A percentile compares a stretch with the other conserved stretches of the same genome.
phyloP scores from a whole-genome alignment of 2,329 filamentous ascomycete species.

The Ceratocystiopsis brevicomis region DNA sequence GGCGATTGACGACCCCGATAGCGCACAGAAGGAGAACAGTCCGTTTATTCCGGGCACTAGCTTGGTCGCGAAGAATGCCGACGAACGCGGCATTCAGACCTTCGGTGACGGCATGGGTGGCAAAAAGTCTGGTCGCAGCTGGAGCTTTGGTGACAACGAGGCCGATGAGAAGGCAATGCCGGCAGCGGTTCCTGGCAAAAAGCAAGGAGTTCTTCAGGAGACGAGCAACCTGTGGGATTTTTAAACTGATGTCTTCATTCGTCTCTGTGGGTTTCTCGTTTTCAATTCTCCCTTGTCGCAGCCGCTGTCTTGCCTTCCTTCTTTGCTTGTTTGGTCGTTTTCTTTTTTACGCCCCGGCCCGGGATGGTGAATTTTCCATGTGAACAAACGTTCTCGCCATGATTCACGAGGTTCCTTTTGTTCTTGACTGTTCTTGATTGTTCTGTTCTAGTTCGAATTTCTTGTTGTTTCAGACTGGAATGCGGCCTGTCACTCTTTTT shows the following conservation, averaged over 20 bases:
- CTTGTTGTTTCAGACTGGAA: no score
- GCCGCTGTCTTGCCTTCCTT: background rate
- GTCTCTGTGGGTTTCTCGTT: background rate
- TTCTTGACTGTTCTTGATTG: no score
- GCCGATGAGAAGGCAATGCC: conserved; percentile 22
- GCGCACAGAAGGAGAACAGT: conserved; percentile 32
- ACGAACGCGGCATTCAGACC: conserved; percentile 24
- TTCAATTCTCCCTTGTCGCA: background rate
- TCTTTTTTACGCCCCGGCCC: background rate
- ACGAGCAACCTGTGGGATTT: conserved; percentile 28
- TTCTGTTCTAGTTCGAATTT: no score
- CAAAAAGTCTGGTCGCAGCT: conserved; percentile 32
- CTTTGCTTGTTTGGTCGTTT: background rate
- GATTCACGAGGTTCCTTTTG: no score
- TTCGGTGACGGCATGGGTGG: conserved; percentile 50
- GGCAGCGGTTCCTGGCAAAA: conserved; percentile 20
- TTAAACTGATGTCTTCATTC: conserved; percentile 11
- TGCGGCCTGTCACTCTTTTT: no score
- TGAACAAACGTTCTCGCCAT: no score
- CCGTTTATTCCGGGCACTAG: conserved; percentile 16
- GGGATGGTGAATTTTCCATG: no score
- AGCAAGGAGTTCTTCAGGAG: conserved; percentile 19
- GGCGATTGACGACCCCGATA: conserved; percentile 26
- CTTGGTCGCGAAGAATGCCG: conserved; percentile 5
- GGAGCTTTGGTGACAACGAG: conserved; percentile 35